Base-by-base conservation (phyloP, 1,139 yeast genomes). In the Yamadazyma aaseri region DNA sequence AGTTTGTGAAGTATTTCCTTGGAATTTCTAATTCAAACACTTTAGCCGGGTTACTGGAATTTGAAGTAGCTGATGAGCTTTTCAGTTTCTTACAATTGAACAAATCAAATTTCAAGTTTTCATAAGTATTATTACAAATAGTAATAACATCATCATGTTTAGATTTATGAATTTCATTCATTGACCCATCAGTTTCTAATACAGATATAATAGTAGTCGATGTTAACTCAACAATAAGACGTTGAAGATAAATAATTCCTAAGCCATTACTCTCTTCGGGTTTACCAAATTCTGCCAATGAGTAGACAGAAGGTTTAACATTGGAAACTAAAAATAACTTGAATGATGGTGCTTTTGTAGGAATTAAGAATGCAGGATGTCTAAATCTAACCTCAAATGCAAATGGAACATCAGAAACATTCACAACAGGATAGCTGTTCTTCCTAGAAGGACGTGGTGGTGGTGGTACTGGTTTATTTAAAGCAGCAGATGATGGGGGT, bases 1-100 rank as follows among this genome's bases (percentile, higher is more conserved):
- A 69, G 39, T 67, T 66, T 23, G 56, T 49, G 35, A 56, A 71
- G 35, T 61, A 54, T 34, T 58, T 51, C n/a, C 45, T 41, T 1
- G 80, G 79, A 8, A 75, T 65, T 40, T 71, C 76, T 13, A 73
- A 42, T 43, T 73, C 79, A 45, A 62, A 70, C 9, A 62, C 38
- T 16, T 44, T 49, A 6, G 17, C 30, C 1, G 46, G 39, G 6
- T 41, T 41, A 13, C 47, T 46, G n/a, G 34, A 29, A 11, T 32
- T 25, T 9, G 35, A 26, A 16, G 55, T 45, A 5, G 63, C 53
- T 7, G 60, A 47, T 0, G 67, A 42, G 6, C 56, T 49, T 29
- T 50, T 50, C 36, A 60, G 56, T 32, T 48, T 53, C 28, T 50
- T 52, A 32, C 68, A 54, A 34, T 65, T 45, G 44, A 56, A 58